Evolutionary conservation across 140 eudicot species (phyloP).

Genomic region (Stevia rebaudiana): DNA sequence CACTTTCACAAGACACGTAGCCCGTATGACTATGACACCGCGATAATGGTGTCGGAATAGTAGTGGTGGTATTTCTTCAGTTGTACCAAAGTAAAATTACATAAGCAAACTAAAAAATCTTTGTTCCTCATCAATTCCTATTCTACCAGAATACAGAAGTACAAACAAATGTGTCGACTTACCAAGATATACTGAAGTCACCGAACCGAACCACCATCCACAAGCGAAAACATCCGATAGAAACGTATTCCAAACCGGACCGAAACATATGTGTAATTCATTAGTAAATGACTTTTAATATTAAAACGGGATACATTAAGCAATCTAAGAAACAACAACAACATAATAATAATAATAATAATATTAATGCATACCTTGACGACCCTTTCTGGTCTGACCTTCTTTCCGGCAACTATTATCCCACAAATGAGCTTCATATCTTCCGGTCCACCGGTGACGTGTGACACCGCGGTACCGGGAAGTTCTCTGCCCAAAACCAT

Average conservation of each 20-base stretch:
- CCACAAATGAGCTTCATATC: constrained; percentile 92
- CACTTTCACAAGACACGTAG: no score
- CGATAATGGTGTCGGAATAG: not conserved
- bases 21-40: not conserved
- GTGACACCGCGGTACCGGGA: constrained; percentile 92
- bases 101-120: not conserved
- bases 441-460: constrained; percentile 83
- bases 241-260: constrained; percentile 16
- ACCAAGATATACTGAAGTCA: constrained; percentile 68
- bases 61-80: not conserved
- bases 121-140: not conserved
- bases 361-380: constrained; percentile 61
- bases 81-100: no score
- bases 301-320: not conserved
- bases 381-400: constrained; percentile 89
- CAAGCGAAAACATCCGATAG: constrained; percentile 2
- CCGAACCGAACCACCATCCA: not conserved
- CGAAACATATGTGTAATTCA: not conserved
- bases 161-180: constrained; percentile 9
- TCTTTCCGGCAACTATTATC: constrained; percentile 77
- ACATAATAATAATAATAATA: no score
- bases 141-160: not conserved
- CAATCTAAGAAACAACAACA: not conserved
- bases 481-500: constrained; percentile 84
- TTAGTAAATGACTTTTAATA: constrained; percentile 16